Evolutionary conservation across 305 asterid genomes (phyloP), one percentile per base, ranked within the genome.

Genomic region (Fraxinus dipetala): DNA sequence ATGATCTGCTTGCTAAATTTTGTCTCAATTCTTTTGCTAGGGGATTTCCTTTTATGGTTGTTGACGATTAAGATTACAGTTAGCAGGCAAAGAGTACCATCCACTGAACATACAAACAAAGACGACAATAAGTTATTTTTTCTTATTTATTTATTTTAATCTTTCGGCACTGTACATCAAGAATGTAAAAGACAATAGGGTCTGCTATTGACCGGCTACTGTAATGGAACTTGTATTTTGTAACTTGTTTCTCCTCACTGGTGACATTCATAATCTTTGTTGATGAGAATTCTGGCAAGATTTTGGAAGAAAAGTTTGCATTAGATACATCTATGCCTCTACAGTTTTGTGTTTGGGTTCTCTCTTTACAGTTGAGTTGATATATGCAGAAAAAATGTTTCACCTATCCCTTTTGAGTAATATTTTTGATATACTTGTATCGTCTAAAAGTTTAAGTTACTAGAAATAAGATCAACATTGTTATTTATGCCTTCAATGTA

Each of bases 41-140:
- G 91, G 91, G 90, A 79, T 38, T 90, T 36, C 93, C 89, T n/a
- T 82, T 90, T 48, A 73, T 86, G 89, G 91, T 74, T 69, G 83
- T 87, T 9, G 90, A 84, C 54, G 91, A 89, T n/a, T 89, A 83
- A 87, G 81, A 31, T 16, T 70, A 65, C 73, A 65, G 35, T 65
- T 65, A 75, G 59, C 72, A 24, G 56, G 77, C 74, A 34, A 14
- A 78, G 79, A 69, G 54, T 78, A 70, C 54, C 22, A 56, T 56
- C 76, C 32, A 78, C 74, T 75, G 83, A 79, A 78, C 32, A 70
- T 16, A 70, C 38, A 5, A 70, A 70, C 24, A 22, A 65, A 24
- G 73, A 70, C 26, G 45, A 70, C 40, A 14, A 6, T 11, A 32
- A 70, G 7, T 32, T 70, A 45, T 32, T 32, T 26, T 32, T 30